Evolutionary conservation across 148 eudicot genomes (phyloP), one percentile per base, ranked within the genome.

Genomic region (Rhododendron henanense): DNA sequence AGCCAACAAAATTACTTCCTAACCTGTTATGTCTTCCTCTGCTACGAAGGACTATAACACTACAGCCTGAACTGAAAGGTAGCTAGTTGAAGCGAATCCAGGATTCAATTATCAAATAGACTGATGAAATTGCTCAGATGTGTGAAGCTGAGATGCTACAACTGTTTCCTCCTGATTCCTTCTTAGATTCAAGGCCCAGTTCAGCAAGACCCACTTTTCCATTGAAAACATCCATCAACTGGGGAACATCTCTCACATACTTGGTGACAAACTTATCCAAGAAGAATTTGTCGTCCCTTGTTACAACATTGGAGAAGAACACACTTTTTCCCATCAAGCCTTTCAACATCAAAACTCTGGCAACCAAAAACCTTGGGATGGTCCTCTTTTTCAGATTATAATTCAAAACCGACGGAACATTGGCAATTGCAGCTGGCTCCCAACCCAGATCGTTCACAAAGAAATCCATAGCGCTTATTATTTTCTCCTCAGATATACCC

Each of bases 401-500:
- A 19, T 35, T 25, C 76, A 86, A 81, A 73, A 74, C 39, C 0
- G 3, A 2, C 14, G 88, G 88, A 23, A 19, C 16, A 53, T 44
- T 75, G 0, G 88, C 75, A 51, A 86, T 86, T 4, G 9, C 14
- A 25, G 19, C 63, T 14, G 83, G 75, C 14, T 50, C 4, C 79
- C 74, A 78, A 41, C 80, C 83, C 86, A 79, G 83, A 53, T 79
- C 65, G 50, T 84, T 84, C 37, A 86, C 86, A 9, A 89, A 63
- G 16, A 82, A 77, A 19, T 84, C 83, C 85, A 88, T 83, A 6
- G 84, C 48, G 57, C 21, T 48, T 19, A 28, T 47, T 35, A 78
- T 69, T 82, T 84, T 86, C 76, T 79, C n/a, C 81, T 71, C 88
- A 25, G 90, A 86, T 51, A 74, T 11, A 16, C 7, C 80, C 86